phyloP scores from a whole-genome alignment of 2,329 filamentous ascomycete genomes.

The Aspergillus fumigatiaffinis region DNA sequence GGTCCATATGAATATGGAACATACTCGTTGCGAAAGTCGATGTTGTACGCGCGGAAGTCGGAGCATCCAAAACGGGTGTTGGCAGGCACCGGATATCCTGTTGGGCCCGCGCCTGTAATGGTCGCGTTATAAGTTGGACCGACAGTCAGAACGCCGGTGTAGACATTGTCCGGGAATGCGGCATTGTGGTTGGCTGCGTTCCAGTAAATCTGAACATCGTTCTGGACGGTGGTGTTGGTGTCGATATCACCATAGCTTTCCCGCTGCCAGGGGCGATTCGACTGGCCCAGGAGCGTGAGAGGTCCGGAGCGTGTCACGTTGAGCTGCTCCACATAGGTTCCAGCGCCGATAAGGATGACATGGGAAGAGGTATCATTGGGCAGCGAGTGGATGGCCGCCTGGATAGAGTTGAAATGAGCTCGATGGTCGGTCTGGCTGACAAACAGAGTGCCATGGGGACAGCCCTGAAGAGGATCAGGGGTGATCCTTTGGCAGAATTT shows the following conservation, averaged over 20 bases:
- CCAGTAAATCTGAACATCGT: constrained; percentile 58
- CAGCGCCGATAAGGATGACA: constrained; percentile 58
- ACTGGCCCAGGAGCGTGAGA: constrained; percentile 58
- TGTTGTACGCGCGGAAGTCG: constrained; percentile 64
- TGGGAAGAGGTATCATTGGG: constrained; percentile 44
- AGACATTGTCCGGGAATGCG: constrained; percentile 55
- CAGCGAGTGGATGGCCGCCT: constrained; percentile 47
- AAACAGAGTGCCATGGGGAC: too few relatives aligned
- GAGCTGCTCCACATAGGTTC: constrained; percentile 60
- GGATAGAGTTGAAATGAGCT: constrained; percentile 38
- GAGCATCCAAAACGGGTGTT: constrained; percentile 60
- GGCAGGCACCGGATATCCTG: constrained; percentile 57
- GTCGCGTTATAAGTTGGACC: background rate
- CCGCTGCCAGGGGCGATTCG: constrained; percentile 13
- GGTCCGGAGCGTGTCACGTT: constrained; percentile 62
- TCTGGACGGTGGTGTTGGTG: constrained; percentile 41
- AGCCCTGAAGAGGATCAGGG: too few relatives aligned
- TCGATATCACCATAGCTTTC: constrained; percentile 26
- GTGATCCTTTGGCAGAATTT: too few relatives aligned
- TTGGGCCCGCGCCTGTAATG: constrained; percentile 34
- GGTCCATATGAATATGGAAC: constrained; percentile 50
- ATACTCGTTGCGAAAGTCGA: constrained; percentile 62
- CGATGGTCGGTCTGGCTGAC: too few relatives aligned
- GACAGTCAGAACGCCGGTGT: constrained; percentile 43
- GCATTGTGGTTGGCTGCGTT: constrained; percentile 50